phyloP scores from a whole-genome alignment of 805 yeast genomes.

The Wickerhamomyces xylosicus region DNA sequence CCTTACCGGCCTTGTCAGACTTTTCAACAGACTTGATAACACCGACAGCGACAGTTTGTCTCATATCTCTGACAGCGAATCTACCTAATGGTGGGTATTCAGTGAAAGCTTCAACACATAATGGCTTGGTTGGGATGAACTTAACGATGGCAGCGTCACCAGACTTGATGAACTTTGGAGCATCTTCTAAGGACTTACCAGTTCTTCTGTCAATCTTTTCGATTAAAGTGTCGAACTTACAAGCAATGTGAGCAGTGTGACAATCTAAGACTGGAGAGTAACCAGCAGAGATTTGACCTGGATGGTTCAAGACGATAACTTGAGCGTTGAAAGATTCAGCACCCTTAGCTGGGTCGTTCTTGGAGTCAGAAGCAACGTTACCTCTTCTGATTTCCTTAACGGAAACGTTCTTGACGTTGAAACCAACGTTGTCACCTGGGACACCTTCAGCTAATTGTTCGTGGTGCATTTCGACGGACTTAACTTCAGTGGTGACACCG shows the following conservation, averaged over 20 bases:
- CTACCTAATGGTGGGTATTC: slow-evolving; percentile 97
- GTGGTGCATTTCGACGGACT: slow-evolving; percentile 92
- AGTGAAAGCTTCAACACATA: slow-evolving; percentile 90
- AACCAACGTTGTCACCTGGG: slow-evolving; percentile 87
- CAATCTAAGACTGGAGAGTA: slow-evolving; percentile 90
- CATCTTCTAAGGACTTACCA: slow-evolving; percentile 85
- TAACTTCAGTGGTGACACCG: slow-evolving; percentile 87
- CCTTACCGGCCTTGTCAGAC: slow-evolving; percentile 80
- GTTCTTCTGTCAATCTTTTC: slow-evolving; percentile 93
- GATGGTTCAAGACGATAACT: slow-evolving; percentile 86
- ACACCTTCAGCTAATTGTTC: slow-evolving; percentile 76
- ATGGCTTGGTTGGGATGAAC: slow-evolving; percentile 83
- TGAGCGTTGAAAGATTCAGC: slow-evolving; percentile 79
- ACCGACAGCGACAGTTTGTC: slow-evolving; percentile 99
- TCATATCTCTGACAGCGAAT: slow-evolving; percentile 98
- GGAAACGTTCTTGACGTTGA: slow-evolving; percentile 91
- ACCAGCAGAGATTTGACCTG: slow-evolving; percentile 89
- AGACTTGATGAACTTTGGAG: slow-evolving; percentile 88
- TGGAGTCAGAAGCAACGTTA: slow-evolving; percentile 90
- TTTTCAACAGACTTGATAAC: slow-evolving; percentile 92
- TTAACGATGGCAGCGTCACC: slow-evolving; percentile 95
- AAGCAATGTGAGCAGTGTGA: slow-evolving; percentile 91
- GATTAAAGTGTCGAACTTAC: slow-evolving; percentile 71
- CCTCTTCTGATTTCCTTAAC: slow-evolving; percentile 91
- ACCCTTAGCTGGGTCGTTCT: slow-evolving; percentile 86